Base-by-base conservation (phyloP, 2,329 filamentous ascomycete species). In the Aspergillus sp. region DNA sequence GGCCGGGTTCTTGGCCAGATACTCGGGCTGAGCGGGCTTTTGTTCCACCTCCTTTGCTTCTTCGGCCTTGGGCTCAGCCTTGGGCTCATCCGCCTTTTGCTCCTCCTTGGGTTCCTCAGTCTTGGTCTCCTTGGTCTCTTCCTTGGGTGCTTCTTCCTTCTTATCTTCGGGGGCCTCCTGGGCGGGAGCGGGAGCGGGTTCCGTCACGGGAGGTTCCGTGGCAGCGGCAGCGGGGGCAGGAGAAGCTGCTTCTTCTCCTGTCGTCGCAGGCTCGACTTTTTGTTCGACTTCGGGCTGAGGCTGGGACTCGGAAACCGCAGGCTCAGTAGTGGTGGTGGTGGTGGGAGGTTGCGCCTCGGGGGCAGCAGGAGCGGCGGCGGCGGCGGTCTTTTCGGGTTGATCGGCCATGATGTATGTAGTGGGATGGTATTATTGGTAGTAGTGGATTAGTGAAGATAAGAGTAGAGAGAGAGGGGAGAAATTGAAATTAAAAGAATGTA, bases 1-100 rank as follows among this genome's bases (percentile, higher is more conserved):
- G 12, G 80, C 69, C 1, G 73, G 69, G 53, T 74, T 75, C n/a
- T 74, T 74, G 50, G 66, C 70, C 52, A 79, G 62, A 50, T 77
- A 78, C 10, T 62, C 64, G 5, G 65, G 64, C 38, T 61, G 53
- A 36, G 53, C 69, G n/a, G 74, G 73, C 51, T 73, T 68, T 38
- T 72, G 65, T 15, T 67, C 67, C 57, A 36, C 53, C 25, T 54
- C 15, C 32, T 54, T 12, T 39, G 61, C 45, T 12, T 62, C 51
- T 32, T 19, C 49, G 41, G 36, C 38, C 32, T 19, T 52, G 21
- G 56, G 19, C 19, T 50, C 55, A 8, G 28, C 28, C 53, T 38
- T 48, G 13, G 38, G 41, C 23, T 58, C 38, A 15, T 49, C 47
- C n/a, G 17, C 21, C 28, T 30, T 17, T 9, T 13, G 47, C 13